These are phyloP conservation scores for Metschnikowia colocasiae DNA, from an alignment of 805 yeast genomes.

Conservation along the genomic window DNA sequence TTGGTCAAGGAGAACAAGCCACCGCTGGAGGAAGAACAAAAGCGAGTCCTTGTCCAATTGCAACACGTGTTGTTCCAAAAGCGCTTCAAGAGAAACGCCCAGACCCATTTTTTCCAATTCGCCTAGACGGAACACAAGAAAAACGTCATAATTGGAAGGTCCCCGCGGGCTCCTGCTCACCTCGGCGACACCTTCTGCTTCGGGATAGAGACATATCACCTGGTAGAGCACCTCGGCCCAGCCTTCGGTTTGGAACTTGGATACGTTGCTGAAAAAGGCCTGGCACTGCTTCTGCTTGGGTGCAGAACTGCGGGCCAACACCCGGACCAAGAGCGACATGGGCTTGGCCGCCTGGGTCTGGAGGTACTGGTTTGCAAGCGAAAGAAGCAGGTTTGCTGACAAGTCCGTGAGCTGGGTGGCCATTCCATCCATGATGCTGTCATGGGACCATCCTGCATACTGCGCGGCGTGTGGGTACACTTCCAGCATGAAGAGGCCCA, in stretches of 20 bases:
- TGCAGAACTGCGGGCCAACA: constrained; percentile 36
- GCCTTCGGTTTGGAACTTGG: constrained; percentile 17
- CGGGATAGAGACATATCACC: constrained; percentile 42
- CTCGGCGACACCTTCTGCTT: constrained; percentile 15
- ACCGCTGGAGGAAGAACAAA: constrained; percentile 33
- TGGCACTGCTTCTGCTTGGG: constrained; percentile 15
- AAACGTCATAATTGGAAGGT: constrained; percentile 13
- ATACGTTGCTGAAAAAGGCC: constrained; percentile 3
- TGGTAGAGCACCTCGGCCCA: constrained; percentile 48
- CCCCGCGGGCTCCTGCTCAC: not conserved
- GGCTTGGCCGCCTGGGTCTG: constrained; percentile 4
- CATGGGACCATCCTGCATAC: constrained; percentile 23
- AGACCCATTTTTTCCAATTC: constrained; percentile 34
- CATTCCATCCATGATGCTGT: constrained; percentile 32
- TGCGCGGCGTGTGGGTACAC: constrained; percentile 39
- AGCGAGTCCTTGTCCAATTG: constrained; percentile 6
- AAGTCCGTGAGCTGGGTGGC: constrained; percentile 41
- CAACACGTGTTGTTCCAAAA: constrained; percentile 12
- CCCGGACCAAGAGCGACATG: constrained; percentile 25
- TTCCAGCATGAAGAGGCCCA: constrained; percentile 41
- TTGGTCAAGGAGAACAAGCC: constrained; percentile 48
- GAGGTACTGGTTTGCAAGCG: constrained; percentile 7
- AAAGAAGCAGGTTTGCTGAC: constrained; percentile 45
- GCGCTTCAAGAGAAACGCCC: not conserved
- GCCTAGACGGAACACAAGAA: constrained; percentile 45